phyloP scores from a whole-genome alignment of 148 eudicot genomes.

The Amaranthus palmeri region DNA sequence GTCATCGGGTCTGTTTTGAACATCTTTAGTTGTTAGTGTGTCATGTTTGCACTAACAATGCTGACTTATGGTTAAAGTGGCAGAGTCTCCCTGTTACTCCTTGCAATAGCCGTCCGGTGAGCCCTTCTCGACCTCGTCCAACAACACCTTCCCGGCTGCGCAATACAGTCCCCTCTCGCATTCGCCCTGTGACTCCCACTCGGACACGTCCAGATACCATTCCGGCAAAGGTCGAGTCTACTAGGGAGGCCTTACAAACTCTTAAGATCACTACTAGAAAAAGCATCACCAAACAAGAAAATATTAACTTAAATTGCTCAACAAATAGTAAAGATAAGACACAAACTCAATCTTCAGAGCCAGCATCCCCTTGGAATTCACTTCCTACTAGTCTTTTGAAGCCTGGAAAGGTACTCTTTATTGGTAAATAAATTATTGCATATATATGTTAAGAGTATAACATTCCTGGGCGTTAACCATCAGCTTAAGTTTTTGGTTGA shows the following conservation, averaged over 20 bases:
- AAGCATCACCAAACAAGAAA: constrained; percentile 50
- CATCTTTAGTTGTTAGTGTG: too few relatives aligned
- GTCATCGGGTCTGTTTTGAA: too few relatives aligned
- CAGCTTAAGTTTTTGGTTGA: too few relatives aligned
- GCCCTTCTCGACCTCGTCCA: constrained; percentile 22
- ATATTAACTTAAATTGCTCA: constrained; percentile 37
- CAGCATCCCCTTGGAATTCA: constrained; percentile 48
- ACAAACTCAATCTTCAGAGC: constrained; percentile 36
- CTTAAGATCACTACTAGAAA: constrained; percentile 28
- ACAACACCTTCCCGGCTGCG: constrained; percentile 23
- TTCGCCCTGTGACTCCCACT: constrained; percentile 39
- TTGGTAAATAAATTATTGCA: too few relatives aligned
- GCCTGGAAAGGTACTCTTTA: constrained; percentile 68
- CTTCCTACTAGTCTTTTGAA: constrained; percentile 56
- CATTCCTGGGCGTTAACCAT: too few relatives aligned
- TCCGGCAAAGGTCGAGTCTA: constrained; percentile 33
- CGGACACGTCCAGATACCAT: constrained; percentile 34
- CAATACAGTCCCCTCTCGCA: constrained; percentile 17
- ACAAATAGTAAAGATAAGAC: constrained; percentile 29
- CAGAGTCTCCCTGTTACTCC: constrained; percentile 29
- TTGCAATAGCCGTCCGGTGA: constrained; percentile 24
- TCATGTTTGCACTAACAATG: neutral
- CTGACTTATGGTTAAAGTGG: constrained; percentile 21
- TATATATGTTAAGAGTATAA: too few relatives aligned
- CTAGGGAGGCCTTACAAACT: constrained; percentile 30